These are phyloP conservation scores for Hyphodiscus sp. DNA, from an alignment of 2,329 filamentous ascomycete genomes.

Conservation along the genomic window DNA sequence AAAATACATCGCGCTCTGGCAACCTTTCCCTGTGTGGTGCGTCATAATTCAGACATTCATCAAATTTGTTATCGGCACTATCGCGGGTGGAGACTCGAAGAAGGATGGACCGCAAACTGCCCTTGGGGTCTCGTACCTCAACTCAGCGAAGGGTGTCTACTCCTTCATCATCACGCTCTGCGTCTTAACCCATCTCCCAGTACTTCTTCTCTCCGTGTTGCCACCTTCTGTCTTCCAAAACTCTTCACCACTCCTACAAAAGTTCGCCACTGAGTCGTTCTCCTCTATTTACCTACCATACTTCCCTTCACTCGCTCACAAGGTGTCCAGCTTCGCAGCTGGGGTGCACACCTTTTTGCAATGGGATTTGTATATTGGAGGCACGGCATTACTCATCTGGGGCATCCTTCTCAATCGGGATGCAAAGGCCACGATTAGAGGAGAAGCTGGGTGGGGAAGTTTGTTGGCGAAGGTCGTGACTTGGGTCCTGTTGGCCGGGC, in stretches of 20 bases:
- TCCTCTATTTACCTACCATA: constrained; percentile 34
- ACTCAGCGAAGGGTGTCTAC: constrained; percentile 19
- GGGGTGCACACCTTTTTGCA: constrained; percentile 41
- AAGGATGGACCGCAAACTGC: constrained; percentile 20
- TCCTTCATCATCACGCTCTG: constrained; percentile 35
- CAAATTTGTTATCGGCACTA: constrained; percentile 14
- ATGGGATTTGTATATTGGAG: constrained; percentile 42
- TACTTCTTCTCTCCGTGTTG: constrained; percentile 35
- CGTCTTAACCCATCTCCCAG: constrained; percentile 33
- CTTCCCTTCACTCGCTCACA: constrained; percentile 26
- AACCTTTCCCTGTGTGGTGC: constrained; percentile 43
- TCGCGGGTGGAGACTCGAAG: constrained; percentile 10
- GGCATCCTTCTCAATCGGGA: constrained; percentile 32
- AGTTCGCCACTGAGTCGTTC: constrained; percentile 31
- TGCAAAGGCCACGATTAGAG: constrained; percentile 8
- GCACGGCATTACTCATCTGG: constrained; percentile 39
- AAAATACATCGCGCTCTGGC: constrained; percentile 42
- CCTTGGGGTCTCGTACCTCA: constrained; percentile 18
- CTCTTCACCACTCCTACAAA: constrained; percentile 29
- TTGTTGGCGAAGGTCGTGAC: constrained; percentile 31
- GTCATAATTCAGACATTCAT: constrained; percentile 33
- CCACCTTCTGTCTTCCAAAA: constrained; percentile 32
- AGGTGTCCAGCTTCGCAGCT: constrained; percentile 22
- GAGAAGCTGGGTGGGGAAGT: constrained; percentile 17
- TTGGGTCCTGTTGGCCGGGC: constrained; percentile 35